These are phyloP conservation scores for Gaultheria prostrata DNA, from an alignment of 148 eudicot genomes.

Conservation along the genomic window DNA sequence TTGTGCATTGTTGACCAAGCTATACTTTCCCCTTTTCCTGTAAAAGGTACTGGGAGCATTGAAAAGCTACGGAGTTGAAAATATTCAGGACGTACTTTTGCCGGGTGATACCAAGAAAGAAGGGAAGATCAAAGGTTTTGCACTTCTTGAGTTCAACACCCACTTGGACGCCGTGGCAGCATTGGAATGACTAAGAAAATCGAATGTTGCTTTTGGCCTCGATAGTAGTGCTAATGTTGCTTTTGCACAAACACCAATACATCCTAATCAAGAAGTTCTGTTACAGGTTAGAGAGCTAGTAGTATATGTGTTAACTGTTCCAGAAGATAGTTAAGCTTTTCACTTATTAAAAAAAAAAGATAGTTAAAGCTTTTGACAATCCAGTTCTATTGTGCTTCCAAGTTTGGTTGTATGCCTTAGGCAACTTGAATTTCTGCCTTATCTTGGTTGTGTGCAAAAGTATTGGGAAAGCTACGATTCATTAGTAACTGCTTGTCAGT, in stretches of 20 bases:
- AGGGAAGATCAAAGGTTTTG: conserved; percentile 35
- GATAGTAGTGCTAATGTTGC: conserved; percentile 30
- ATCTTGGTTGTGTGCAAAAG: not conserved
- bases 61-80: conserved; percentile 27
- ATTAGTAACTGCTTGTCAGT: too few relatives aligned
- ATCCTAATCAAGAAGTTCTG: conserved; percentile 20
- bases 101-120: conserved; percentile 24
- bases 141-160: conserved; percentile 31
- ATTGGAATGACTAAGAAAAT: conserved; percentile 25
- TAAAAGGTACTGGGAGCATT: conserved; percentile 28
- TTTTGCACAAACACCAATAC: conserved; percentile 23
- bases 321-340: too few relatives aligned
- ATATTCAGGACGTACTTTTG: conserved; percentile 25
- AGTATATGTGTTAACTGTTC: not conserved
- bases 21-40: conserved; percentile 3
- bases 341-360: too few relatives aligned
- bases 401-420: conserved; percentile 6
- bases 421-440: not conserved
- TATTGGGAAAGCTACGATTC: conserved; percentile 2
- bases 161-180: conserved; percentile 37
- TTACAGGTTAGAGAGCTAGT: conserved; percentile 23
- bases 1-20: not conserved
- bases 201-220: conserved; percentile 31
- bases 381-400: not conserved
- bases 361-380: not conserved